Percentiles rank a stretch among this genome's conserved stretches.
These are phyloP conservation scores for Hymenoscyphus albidus DNA, from an alignment of 2,329 filamentous ascomycete genomes.

Conservation along the genomic window DNA sequence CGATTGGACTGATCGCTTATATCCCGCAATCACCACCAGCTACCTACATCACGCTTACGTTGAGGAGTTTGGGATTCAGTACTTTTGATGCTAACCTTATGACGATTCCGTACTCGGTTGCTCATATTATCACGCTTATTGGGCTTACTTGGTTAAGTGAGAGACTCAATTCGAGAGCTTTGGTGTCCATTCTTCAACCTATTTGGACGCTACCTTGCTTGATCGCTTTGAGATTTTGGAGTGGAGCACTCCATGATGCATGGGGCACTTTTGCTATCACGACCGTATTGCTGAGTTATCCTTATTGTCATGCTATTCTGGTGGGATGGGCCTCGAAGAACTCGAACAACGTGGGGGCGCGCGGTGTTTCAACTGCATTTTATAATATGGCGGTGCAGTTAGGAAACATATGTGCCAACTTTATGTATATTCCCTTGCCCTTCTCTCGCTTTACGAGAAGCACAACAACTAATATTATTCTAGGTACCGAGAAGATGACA, in stretches of 20 bases:
- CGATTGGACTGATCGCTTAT: constrained; percentile 45
- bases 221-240: constrained; percentile 35
- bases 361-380: constrained; percentile 58
- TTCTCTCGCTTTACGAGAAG: not conserved
- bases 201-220: constrained; percentile 42
- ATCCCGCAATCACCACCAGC: constrained; percentile 47
- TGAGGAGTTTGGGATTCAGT: constrained; percentile 35
- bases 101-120: constrained; percentile 43
- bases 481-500: constrained; percentile 44
- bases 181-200: constrained; percentile 37
- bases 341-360: constrained; percentile 57
- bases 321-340: constrained; percentile 50
- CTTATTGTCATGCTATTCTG: constrained; percentile 33
- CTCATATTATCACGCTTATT: constrained; percentile 44
- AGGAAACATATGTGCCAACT: constrained; percentile 39
- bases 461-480: no score
- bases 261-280: constrained; percentile 40
- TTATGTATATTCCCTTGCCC: constrained; percentile 40
- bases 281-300: constrained; percentile 31
- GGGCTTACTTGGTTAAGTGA: constrained; percentile 45
- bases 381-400: constrained; percentile 50
- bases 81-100: constrained; percentile 45
- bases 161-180: constrained; percentile 38
- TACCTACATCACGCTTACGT: constrained; percentile 52
- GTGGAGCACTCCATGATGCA: constrained; percentile 24